Evolutionary conservation across 208 protist species (phyloP).

Genomic region (Leishmania mexicana): DNA sequence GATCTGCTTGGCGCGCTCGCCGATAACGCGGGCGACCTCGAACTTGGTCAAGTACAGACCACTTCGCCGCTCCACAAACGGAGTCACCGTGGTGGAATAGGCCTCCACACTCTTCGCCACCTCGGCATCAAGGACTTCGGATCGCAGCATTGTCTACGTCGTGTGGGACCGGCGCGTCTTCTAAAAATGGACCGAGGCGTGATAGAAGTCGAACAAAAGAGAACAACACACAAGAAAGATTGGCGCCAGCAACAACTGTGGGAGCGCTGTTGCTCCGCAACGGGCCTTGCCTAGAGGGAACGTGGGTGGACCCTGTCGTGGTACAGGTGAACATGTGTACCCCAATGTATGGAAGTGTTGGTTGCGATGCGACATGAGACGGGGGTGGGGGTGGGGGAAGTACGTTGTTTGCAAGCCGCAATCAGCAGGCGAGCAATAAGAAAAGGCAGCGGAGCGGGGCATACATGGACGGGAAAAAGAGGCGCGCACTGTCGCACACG

Average conservation of each 20-base stretch:
- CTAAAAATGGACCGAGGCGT: too few species aligned
- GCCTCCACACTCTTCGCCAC: slow-evolving; percentile 33
- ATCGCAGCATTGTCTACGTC: slow-evolving; percentile 45
- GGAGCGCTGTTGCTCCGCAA: too few species aligned
- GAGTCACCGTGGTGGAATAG: slow-evolving; percentile 51
- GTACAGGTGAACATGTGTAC: neutral
- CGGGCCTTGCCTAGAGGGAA: neutral
- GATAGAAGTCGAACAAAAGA: neutral
- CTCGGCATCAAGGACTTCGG: slow-evolving; percentile 67
- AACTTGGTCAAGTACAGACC: slow-evolving; percentile 86
- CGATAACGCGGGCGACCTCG: slow-evolving; percentile 79
- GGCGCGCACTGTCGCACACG: neutral
- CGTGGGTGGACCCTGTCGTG: neutral
- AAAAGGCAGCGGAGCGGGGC: neutral
- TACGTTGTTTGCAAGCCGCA: neutral
- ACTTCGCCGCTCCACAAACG: slow-evolving; percentile 60
- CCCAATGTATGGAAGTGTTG: neutral
- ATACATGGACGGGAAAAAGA: neutral
- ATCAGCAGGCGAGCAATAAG: neutral
- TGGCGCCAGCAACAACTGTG: neutral
- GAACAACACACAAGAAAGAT: neutral
- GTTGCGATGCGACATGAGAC: neutral
- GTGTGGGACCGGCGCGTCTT: neutral
- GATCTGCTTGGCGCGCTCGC: slow-evolving; percentile 84
- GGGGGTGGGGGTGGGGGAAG: neutral